A percentile compares a stretch with the other conserved stretches of the same genome.
phyloP scores from a whole-genome alignment of 2,329 filamentous ascomycete species.

The Simplicillium aogashimaense region DNA sequence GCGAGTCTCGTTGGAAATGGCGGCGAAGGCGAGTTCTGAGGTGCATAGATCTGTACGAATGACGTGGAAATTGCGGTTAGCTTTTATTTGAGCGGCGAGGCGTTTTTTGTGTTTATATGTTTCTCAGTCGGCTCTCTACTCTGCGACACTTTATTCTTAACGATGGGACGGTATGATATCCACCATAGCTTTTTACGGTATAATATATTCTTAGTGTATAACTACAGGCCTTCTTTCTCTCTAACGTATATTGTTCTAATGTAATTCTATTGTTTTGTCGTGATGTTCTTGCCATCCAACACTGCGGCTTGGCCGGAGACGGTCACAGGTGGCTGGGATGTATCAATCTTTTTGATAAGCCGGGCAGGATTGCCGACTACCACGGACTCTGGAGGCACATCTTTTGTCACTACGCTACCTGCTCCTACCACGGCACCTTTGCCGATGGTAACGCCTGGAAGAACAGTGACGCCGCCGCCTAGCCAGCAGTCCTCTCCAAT shows the following conservation, averaged over 20 bases:
- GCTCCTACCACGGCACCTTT: conserved; percentile 66
- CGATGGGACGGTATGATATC: conserved; percentile 25
- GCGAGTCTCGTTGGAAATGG: conserved; percentile 53
- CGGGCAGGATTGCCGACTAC: conserved; percentile 60
- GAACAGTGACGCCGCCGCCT: conserved; percentile 59
- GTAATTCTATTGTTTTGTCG: neutral
- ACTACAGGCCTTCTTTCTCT: neutral
- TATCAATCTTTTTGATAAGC: conserved; percentile 35
- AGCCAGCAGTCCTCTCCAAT: conserved; percentile 79
- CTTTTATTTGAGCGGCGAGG: neutral
- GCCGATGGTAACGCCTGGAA: conserved; percentile 72
- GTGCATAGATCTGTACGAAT: neutral
- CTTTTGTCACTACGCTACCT: conserved; percentile 73
- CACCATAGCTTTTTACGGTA: conserved; percentile 11
- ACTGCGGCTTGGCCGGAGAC: neutral
- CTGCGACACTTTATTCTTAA: conserved; percentile 4
- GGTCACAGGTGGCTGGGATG: conserved; percentile 1
- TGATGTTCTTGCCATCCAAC: neutral
- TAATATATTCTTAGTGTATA: neutral
- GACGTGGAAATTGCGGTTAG: too few relatives aligned
- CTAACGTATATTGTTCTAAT: neutral
- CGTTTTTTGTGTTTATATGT: conserved; percentile 3
- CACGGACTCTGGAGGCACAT: conserved; percentile 49
- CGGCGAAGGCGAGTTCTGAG: conserved; percentile 50
- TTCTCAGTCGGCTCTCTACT: conserved; percentile 4